These are phyloP conservation scores for Mortierella sp. DNA, from an alignment of 371 early-diverging fungal species.

Conservation along the genomic window DNA sequence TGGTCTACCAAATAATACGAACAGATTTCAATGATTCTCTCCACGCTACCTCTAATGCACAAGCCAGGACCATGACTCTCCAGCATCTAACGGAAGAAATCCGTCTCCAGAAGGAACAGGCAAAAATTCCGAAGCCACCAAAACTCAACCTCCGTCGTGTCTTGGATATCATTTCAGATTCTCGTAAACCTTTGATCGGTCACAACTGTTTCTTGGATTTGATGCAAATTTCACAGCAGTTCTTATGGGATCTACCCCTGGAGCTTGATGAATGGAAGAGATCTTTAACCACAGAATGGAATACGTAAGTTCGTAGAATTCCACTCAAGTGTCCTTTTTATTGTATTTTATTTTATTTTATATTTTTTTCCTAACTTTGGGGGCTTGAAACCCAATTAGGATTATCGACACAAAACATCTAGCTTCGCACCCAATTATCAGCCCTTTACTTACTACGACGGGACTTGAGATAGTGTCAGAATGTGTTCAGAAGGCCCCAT, in stretches of 20 bases:
- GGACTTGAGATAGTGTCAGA: slow-evolving; percentile 54
- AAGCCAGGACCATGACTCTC: slow-evolving; percentile 23
- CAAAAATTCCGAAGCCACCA: slow-evolving; percentile 36
- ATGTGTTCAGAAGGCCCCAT: slow-evolving; percentile 46
- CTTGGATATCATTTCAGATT: slow-evolving; percentile 70
- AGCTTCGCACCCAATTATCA: slow-evolving; percentile 64
- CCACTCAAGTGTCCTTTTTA: neutral
- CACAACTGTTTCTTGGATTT: slow-evolving; percentile 82
- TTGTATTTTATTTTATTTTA: too few species aligned
- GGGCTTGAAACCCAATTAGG: slow-evolving; percentile 39
- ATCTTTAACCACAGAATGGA: slow-evolving; percentile 55
- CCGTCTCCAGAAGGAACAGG: slow-evolving; percentile 25
- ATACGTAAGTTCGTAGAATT: slow-evolving; percentile 30
- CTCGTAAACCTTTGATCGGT: slow-evolving; percentile 75
- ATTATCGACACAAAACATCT: slow-evolving; percentile 68
- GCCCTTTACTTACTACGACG: slow-evolving; percentile 28
- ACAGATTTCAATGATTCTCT: slow-evolving; percentile 35
- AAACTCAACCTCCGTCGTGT: slow-evolving; percentile 69
- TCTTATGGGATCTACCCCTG: slow-evolving; percentile 66
- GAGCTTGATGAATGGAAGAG: slow-evolving; percentile 68
- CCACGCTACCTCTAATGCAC: slow-evolving; percentile 13
- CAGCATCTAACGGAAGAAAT: slow-evolving; percentile 26
- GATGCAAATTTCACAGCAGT: slow-evolving; percentile 71
- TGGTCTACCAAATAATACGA: slow-evolving; percentile 40
- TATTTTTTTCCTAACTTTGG: too few species aligned